Evolutionary conservation across 2,329 filamentous ascomycete species (phyloP).

Genomic region (Beauveria sp.): DNA sequence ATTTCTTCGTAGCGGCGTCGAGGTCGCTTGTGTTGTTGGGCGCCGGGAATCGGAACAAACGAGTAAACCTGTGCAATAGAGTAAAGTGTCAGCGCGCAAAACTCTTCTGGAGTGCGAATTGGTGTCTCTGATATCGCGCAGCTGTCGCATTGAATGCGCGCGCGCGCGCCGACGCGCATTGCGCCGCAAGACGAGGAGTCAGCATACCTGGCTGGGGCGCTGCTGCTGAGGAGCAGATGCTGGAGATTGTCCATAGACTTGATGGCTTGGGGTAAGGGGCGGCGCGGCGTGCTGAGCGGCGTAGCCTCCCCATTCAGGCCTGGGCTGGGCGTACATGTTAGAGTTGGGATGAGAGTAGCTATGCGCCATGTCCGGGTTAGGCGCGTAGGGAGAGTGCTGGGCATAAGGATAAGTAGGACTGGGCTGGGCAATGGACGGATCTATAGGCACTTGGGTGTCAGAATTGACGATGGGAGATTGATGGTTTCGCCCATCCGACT

Average conservation of each 20-base stretch:
- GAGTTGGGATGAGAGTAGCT: constrained; percentile 57
- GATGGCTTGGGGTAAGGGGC: constrained; percentile 43
- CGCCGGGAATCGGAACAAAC: constrained; percentile 93
- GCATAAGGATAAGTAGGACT: constrained; percentile 83
- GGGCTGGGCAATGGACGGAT: constrained; percentile 91
- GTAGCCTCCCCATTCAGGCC: constrained; percentile 70
- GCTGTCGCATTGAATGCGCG: background rate
- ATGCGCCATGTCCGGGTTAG: constrained; percentile 78
- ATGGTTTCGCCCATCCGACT: constrained; percentile 74
- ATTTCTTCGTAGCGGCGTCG: constrained; percentile 94
- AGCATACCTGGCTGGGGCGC: constrained; percentile 49
- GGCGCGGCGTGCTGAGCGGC: constrained; percentile 43
- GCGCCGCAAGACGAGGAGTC: background rate
- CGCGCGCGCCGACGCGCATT: background rate
- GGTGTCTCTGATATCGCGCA: background rate
- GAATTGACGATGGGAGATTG: constrained; percentile 74
- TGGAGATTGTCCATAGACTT: constrained; percentile 48
- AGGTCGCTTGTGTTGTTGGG: constrained; percentile 94
- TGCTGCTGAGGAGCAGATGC: constrained; percentile 45
- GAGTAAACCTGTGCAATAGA: constrained; percentile 75
- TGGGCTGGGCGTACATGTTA: constrained; percentile 59
- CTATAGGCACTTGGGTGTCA: constrained; percentile 98
- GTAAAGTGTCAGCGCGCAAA: background rate
- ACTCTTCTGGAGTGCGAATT: no score
- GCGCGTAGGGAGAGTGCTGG: constrained; percentile 81